A percentile compares a stretch with the other conserved stretches of the same genome.
Conservation (phyloP, 495 filamentous ascomycete genomes). For the Sphaerosporella brunnea region DNA sequence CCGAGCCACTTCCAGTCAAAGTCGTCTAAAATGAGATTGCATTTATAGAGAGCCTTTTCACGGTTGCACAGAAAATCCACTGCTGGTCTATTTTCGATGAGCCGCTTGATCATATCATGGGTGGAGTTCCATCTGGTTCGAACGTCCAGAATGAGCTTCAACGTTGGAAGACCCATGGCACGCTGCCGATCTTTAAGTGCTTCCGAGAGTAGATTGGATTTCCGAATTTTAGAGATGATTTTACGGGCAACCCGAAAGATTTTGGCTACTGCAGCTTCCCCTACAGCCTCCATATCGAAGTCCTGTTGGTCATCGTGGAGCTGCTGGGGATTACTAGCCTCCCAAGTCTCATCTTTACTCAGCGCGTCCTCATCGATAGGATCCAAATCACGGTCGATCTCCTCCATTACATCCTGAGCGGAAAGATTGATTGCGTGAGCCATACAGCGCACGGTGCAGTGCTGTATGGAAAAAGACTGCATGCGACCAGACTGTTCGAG, state of each 20-base stretch:
- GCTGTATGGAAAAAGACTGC: neutral
- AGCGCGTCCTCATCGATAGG: neutral
- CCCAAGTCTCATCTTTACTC: neutral
- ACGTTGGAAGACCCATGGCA: neutral
- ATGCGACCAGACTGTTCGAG: neutral
- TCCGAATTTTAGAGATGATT: constrained; percentile 6
- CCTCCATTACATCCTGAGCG: constrained; percentile 4
- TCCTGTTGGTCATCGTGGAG: neutral
- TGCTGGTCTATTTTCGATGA: neutral
- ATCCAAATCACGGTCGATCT: neutral
- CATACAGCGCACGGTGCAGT: constrained; percentile 6
- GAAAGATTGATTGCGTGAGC: constrained; percentile 6
- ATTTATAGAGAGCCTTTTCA: neutral
- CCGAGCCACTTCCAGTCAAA: too few species aligned
- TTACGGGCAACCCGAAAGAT: neutral
- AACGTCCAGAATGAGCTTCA: constrained; percentile 1
- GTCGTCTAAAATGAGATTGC: neutral
- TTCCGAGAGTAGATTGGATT: constrained; percentile 2
- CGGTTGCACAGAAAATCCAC: neutral
- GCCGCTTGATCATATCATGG: neutral
- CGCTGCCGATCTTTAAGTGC: neutral
- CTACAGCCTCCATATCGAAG: neutral
- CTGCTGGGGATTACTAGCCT: neutral
- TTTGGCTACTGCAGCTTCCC: neutral
- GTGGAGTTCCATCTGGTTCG: neutral